Conservation (phyloP, 139 green algal genomes). For the Picochlorum sp. region DNA sequence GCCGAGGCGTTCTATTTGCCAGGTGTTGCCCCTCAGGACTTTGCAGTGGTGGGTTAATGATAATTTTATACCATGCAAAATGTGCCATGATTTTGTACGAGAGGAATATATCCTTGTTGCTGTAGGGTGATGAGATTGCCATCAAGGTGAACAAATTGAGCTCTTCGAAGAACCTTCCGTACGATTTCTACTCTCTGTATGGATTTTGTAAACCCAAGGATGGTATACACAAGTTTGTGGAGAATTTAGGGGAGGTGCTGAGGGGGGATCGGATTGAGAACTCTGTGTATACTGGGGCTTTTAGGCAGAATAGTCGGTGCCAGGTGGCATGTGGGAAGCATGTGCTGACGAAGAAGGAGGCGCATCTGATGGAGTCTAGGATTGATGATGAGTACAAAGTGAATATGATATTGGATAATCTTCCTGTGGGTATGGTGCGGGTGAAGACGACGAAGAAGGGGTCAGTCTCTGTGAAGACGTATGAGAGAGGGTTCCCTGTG, state of each 20-base stretch:
- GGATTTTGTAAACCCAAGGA: constrained; percentile 86
- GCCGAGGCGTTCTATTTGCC: constrained; percentile 79
- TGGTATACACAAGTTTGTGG: constrained; percentile 72
- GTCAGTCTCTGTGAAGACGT: constrained; percentile 69
- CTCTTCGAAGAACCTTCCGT: constrained; percentile 90
- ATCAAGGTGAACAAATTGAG: constrained; percentile 97
- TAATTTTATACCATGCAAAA: background rate
- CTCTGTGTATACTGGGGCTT: constrained; percentile 89
- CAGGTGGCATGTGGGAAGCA: constrained; percentile 87
- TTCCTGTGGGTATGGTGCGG: constrained; percentile 89
- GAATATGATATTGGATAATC: constrained; percentile 99
- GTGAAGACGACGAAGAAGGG: constrained; percentile 68
- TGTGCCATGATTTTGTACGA: background rate
- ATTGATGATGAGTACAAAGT: constrained; percentile 96
- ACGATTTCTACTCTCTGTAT: constrained; percentile 96
- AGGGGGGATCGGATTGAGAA: constrained; percentile 96
- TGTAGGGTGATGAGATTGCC: constrained; percentile 71
- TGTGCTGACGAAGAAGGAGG: constrained; percentile 54
- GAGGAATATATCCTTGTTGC: background rate
- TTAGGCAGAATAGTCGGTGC: constrained; percentile 87
- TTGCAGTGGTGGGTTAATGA: constrained; percentile 43
- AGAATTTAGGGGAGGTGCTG: constrained; percentile 96
- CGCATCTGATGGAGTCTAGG: constrained; percentile 68
- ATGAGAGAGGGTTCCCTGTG: constrained; percentile 91
- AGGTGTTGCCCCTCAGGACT: constrained; percentile 86